These are phyloP conservation scores for Acmispon strigosus DNA, from an alignment of 306 rosid genomes.

Conservation along the genomic window DNA sequence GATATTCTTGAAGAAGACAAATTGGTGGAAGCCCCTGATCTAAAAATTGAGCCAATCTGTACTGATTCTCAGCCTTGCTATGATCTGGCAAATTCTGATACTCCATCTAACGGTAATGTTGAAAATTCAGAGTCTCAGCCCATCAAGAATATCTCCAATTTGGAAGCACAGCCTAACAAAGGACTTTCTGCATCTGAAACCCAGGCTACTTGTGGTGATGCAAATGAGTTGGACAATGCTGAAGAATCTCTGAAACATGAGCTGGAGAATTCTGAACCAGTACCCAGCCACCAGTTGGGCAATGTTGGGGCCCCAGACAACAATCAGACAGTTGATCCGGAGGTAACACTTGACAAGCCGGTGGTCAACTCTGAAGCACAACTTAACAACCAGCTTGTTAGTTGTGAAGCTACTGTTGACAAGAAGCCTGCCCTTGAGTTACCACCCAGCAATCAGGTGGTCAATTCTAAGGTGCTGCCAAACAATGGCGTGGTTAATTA, in stretches of 20 bases:
- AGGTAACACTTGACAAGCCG: not conserved
- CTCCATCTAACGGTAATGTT: conserved; percentile 4
- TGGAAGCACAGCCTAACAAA: not conserved
- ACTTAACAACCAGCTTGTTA: not conserved
- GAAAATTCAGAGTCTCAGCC: conserved; percentile 1
- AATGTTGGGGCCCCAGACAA: conserved; percentile 1
- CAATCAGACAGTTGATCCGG: not conserved
- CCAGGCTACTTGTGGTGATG: conserved; percentile 8
- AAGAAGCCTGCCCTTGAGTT: not conserved
- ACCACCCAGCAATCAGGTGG: not conserved
- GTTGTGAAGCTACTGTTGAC: not conserved
- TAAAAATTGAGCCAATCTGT: not conserved
- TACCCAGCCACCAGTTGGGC: not conserved
- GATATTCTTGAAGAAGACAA: conserved; percentile 36
- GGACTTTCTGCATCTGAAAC: conserved; percentile 4
- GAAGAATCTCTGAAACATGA: not conserved
- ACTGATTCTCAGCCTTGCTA: conserved; percentile 7
- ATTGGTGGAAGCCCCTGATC: not conserved
- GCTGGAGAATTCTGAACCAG: conserved; percentile 2
- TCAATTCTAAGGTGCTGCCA: not conserved
- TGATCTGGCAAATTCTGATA: conserved; percentile 4
- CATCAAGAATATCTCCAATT: conserved; percentile 10
- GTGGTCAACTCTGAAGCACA: conserved; percentile 7
- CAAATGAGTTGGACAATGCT: not conserved
- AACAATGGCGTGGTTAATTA: not conserved